These are phyloP conservation scores for Annona squamosa DNA, from an alignment of 164 flowering plant species.

Conservation along the genomic window DNA sequence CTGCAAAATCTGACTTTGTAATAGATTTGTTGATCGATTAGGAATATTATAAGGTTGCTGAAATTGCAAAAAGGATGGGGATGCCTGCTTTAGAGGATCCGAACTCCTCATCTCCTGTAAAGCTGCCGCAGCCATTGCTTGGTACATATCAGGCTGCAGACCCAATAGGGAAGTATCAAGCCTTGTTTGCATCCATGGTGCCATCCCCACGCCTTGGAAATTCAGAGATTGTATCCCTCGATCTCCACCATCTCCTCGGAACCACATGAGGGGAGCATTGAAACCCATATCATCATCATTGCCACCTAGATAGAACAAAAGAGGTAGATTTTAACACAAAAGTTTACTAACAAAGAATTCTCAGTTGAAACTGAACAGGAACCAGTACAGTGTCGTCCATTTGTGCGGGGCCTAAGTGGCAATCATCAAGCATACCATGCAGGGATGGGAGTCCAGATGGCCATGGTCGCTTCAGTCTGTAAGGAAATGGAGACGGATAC, in stretches of 20 bases:
- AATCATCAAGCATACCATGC: slow-evolving; percentile 35
- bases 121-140: slow-evolving; percentile 85
- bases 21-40: slow-evolving; percentile 32
- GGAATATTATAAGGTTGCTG: slow-evolving; percentile 52
- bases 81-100: slow-evolving; percentile 49
- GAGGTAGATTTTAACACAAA: background rate
- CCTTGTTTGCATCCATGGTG: slow-evolving; percentile 88
- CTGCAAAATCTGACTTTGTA: slow-evolving; percentile 59
- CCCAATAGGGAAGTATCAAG: slow-evolving; percentile 73
- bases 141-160: slow-evolving; percentile 69
- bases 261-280: slow-evolving; percentile 77
- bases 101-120: slow-evolving; percentile 69
- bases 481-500: slow-evolving; percentile 90
- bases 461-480: slow-evolving; percentile 95
- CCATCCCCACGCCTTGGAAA: slow-evolving; percentile 71
- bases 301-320: slow-evolving; percentile 32
- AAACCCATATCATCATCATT: slow-evolving; percentile 72
- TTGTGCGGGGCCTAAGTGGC: background rate
- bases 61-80: slow-evolving; percentile 54
- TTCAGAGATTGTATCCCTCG: slow-evolving; percentile 62
- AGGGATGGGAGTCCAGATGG: slow-evolving; percentile 71
- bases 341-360: background rate
- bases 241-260: slow-evolving; percentile 58
- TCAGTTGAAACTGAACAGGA: background rate
- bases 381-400: background rate